These are phyloP conservation scores for Fusarium cicatricum DNA, from an alignment of 2,329 filamentous ascomycete genomes.

Conservation along the genomic window DNA sequence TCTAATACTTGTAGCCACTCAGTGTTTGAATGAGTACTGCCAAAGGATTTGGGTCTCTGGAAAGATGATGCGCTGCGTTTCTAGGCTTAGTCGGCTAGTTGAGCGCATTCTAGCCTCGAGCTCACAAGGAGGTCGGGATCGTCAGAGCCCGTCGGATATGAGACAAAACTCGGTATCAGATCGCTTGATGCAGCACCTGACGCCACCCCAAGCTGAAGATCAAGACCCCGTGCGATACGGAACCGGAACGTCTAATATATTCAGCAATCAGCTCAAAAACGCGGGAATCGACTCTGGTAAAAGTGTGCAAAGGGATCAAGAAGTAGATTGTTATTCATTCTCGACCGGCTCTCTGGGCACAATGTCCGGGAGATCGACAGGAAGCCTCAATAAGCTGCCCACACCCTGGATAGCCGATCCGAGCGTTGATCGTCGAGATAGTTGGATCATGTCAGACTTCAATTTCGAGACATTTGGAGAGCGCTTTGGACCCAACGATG, in stretches of 20 bases:
- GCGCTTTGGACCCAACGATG: not conserved
- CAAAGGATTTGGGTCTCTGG: conserved; percentile 30
- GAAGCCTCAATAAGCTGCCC: too few relatives aligned
- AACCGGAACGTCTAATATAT: too few relatives aligned
- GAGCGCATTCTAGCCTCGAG: conserved; percentile 12
- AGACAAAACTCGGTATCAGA: too few relatives aligned
- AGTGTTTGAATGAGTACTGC: conserved; percentile 25
- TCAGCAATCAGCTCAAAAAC: too few relatives aligned
- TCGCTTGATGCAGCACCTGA: too few relatives aligned
- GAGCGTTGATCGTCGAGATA: not conserved
- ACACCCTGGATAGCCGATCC: not conserved
- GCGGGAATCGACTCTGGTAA: too few relatives aligned
- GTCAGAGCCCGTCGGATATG: too few relatives aligned
- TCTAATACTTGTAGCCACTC: conserved; percentile 11
- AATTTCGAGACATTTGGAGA: conserved; percentile 25
- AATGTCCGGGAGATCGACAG: not conserved
- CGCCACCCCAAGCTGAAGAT: too few relatives aligned
- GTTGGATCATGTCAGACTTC: conserved; percentile 30
- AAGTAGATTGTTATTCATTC: too few relatives aligned
- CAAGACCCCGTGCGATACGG: too few relatives aligned
- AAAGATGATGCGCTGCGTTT: conserved; percentile 31
- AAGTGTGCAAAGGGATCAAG: too few relatives aligned
- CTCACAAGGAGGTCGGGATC: too few relatives aligned
- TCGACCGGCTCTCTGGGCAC: not conserved
- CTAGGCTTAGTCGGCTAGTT: conserved; percentile 15